Conservation (phyloP, 2,329 filamentous ascomycete genomes). For the Cladosporium cucumerinum region DNA sequence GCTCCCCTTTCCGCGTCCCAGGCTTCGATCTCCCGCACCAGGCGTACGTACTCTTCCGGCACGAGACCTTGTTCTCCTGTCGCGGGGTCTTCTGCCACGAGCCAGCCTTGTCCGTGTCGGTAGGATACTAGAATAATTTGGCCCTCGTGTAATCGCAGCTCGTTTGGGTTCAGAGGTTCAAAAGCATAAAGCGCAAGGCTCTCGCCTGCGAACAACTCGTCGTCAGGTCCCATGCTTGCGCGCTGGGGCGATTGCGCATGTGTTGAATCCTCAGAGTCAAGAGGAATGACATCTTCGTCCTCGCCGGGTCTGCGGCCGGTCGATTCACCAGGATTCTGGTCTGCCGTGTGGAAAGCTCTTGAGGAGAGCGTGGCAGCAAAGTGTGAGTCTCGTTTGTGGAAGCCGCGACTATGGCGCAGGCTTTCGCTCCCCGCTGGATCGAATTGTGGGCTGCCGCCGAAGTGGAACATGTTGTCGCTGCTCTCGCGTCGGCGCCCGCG, state of each 20-base stretch:
- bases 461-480: conserved; percentile 30
- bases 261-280: conserved; percentile 27
- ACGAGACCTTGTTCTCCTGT: conserved; percentile 92
- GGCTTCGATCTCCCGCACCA: conserved; percentile 89
- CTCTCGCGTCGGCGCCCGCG: conserved; percentile 37
- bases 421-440: conserved; percentile 32
- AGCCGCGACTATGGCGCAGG: conserved; percentile 32
- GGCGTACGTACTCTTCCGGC: conserved; percentile 90
- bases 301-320: neutral
- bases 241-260: conserved; percentile 26
- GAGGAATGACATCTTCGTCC: conserved; percentile 25
- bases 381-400: conserved; percentile 47
- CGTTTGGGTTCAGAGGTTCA: conserved; percentile 91
- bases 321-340: conserved; percentile 1
- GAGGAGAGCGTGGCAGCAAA: conserved; percentile 41
- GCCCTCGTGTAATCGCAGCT: conserved; percentile 85
- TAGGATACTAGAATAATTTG: conserved; percentile 97
- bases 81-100: conserved; percentile 93
- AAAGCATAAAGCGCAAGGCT: conserved; percentile 96
- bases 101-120: conserved; percentile 92
- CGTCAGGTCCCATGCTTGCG: conserved; percentile 55
- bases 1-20: conserved; percentile 80
- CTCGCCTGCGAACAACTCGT: conserved; percentile 93
- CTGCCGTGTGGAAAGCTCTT: conserved; percentile 24
- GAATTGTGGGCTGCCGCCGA: conserved; percentile 17